Percentiles rank a stretch among this genome's conserved stretches.
phyloP scores from a whole-genome alignment of 83 land plant genomes.

The Picea mariana region DNA sequence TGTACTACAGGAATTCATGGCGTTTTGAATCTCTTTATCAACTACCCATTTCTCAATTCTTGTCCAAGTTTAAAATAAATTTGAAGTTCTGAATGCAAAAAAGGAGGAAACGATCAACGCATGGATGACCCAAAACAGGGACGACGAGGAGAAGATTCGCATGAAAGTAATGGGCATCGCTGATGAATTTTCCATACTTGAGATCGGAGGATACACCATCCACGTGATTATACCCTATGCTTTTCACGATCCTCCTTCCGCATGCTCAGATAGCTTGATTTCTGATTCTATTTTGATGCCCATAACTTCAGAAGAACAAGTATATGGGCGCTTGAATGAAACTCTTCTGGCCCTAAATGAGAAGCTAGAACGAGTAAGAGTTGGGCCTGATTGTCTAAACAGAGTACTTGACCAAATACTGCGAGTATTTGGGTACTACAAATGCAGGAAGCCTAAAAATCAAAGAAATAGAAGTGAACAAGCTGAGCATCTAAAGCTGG shows the following conservation, averaged over 20 bases:
- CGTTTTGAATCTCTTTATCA: no score
- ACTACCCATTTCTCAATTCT: no score
- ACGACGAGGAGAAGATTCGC: neutral
- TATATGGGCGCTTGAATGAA: neutral
- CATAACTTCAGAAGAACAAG: neutral
- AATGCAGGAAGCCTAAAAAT: neutral
- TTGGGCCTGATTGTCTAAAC: neutral
- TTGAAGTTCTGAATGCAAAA: neutral
- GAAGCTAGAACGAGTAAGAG: neutral
- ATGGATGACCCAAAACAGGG: constrained; percentile 5
- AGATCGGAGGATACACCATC: neutral
- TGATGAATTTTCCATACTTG: neutral
- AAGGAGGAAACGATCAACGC: neutral
- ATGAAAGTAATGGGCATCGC: neutral
- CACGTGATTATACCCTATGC: neutral
- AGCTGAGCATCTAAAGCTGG: no score
- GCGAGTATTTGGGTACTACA: neutral
- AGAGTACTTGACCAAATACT: neutral
- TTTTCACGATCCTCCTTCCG: no score
- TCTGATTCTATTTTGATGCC: neutral
- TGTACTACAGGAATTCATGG: no score
- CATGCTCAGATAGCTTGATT: neutral
- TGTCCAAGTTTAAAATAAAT: no score
- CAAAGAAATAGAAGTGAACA: no score
- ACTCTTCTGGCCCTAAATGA: neutral